Evolutionary conservation across 441 rosid genomes (phyloP).

Genomic region (Pelargonium cotyledonis): DNA sequence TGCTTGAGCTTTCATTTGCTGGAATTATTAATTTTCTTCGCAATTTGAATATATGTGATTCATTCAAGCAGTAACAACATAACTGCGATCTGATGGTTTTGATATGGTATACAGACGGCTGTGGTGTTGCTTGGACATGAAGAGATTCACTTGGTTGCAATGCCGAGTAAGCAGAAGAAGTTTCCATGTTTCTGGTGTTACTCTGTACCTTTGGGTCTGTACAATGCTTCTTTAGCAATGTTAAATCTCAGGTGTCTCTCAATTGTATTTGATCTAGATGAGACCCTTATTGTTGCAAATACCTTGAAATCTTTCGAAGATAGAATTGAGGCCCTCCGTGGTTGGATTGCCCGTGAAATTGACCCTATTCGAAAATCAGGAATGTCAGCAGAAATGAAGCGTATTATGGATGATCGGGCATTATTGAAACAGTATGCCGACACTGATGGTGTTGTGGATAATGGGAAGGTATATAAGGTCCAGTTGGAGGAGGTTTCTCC

Average conservation of each 20-base stretch:
- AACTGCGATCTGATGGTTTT: constrained; percentile 4
- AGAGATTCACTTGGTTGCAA: constrained; percentile 93
- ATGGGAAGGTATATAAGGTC: constrained; percentile 62
- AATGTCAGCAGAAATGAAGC: constrained; percentile 70
- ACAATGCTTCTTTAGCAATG: constrained; percentile 71
- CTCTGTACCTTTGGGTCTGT: constrained; percentile 63
- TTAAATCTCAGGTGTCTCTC: constrained; percentile 78
- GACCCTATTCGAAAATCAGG: constrained; percentile 61
- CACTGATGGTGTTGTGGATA: constrained; percentile 59
- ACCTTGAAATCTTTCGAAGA: constrained; percentile 96
- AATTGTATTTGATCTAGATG: constrained; percentile 92
- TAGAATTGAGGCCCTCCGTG: constrained; percentile 64
- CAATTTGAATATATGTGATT: not conserved
- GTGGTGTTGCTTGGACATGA: constrained; percentile 72
- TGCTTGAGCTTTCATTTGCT: constrained; percentile 2
- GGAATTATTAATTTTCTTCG: not conserved
- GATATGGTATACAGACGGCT: constrained; percentile 52
- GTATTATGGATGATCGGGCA: constrained; percentile 66
- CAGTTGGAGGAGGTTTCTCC: constrained; percentile 77
- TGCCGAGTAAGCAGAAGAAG: constrained; percentile 97
- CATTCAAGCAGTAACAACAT: not conserved
- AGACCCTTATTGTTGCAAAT: constrained; percentile 92
- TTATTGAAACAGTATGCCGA: constrained; percentile 82
- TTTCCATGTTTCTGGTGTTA: constrained; percentile 99
- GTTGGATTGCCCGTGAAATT: constrained; percentile 71